Conservation (phyloP, 225 moss, liverwort and hornwort species). For the Bryoerythrophyllum caledonicum region DNA sequence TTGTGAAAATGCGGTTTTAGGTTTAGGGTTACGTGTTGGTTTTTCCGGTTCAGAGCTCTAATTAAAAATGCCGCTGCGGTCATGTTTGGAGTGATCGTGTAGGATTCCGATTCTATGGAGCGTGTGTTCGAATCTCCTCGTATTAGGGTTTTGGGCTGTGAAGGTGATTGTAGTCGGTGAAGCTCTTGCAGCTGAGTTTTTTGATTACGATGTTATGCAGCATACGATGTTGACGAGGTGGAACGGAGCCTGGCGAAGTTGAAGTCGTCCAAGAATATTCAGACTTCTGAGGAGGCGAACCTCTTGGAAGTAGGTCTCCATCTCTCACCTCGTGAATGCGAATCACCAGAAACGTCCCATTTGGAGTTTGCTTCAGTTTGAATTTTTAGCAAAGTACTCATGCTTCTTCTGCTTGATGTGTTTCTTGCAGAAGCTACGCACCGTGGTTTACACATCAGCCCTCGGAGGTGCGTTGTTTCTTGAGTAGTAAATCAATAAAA, state of each 20-base stretch:
- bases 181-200: neutral
- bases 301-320: constrained; percentile 59
- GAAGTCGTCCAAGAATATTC: constrained; percentile 49
- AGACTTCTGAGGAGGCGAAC: constrained; percentile 58
- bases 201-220: constrained; percentile 47
- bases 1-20: constrained; percentile 14
- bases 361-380: neutral
- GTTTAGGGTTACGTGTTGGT: neutral
- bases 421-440: constrained; percentile 46
- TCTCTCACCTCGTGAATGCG: neutral
- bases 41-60: neutral
- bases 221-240: constrained; percentile 63
- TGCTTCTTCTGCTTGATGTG: constrained; percentile 12
- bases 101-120: neutral
- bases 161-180: neutral
- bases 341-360: neutral
- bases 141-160: neutral
- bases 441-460: constrained; percentile 33
- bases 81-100: neutral
- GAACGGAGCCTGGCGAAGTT: constrained; percentile 52
- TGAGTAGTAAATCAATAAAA: neutral
- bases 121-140: neutral
- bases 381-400: constrained; percentile 7
- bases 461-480: constrained; percentile 46
- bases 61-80: neutral